These are phyloP conservation scores for Apiotrichum mycotoxinovorans DNA, from an alignment of 1,284 basidiomycete genomes.

Conservation along the genomic window DNA sequence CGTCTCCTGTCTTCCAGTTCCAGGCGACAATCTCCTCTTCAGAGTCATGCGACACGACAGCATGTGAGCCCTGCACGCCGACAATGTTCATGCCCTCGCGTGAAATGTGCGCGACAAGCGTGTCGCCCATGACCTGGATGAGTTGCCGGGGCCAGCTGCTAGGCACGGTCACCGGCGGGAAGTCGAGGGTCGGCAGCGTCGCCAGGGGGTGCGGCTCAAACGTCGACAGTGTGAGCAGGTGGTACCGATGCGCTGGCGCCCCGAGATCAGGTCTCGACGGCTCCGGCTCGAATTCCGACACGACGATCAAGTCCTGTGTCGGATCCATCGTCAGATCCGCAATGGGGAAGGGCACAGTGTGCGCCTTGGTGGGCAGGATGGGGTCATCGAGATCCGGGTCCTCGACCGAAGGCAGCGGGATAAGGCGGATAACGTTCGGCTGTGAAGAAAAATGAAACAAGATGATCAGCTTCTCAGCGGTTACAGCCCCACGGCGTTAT, in stretches of 20 bases:
- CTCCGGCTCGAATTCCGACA: constrained; percentile 14
- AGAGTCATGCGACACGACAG: constrained; percentile 23
- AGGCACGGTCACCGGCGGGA: constrained; percentile 27
- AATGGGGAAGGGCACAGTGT: constrained; percentile 35
- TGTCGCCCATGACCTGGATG: constrained; percentile 47
- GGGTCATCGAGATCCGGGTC: constrained; percentile 38
- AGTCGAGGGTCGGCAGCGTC: constrained; percentile 32
- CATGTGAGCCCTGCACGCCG: constrained; percentile 13
- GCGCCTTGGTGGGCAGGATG: constrained; percentile 19
- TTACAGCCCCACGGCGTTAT: too few relatives aligned
- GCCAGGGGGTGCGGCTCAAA: constrained; percentile 46
- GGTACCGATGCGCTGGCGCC: constrained; percentile 39
- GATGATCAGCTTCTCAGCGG: too few relatives aligned
- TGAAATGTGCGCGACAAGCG: constrained; percentile 41
- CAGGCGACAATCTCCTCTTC: constrained; percentile 46
- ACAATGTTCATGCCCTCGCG: constrained; percentile 20
- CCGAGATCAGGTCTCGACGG: neutral
- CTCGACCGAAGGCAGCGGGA: constrained; percentile 39
- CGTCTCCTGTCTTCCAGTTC: constrained; percentile 49
- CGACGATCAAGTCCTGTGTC: constrained; percentile 47
- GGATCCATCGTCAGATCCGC: constrained; percentile 50
- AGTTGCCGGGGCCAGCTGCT: constrained; percentile 38
- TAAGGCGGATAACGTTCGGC: constrained; percentile 39
- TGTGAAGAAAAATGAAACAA: constrained; percentile 3
- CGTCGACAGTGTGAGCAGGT: constrained; percentile 42